These are phyloP conservation scores for Diutina ranongensis DNA, from an alignment of 1,139 yeast species.

Conservation along the genomic window DNA sequence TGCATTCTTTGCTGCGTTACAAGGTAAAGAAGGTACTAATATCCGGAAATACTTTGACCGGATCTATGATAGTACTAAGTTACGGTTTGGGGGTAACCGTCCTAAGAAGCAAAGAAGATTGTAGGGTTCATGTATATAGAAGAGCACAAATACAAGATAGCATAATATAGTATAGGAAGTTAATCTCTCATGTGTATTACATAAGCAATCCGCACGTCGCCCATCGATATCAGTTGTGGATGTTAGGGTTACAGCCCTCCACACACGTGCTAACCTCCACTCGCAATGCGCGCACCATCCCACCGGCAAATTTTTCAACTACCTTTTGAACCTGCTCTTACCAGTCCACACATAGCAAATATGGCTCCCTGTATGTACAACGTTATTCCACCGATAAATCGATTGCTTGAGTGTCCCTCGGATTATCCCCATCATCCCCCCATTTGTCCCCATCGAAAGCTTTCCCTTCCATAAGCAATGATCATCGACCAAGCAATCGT, in stretches of 20 bases:
- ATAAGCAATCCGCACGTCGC: too few relatives aligned
- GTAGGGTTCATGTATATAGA: constrained; percentile 20
- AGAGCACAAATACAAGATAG: too few relatives aligned
- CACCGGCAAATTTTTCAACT: constrained; percentile 10
- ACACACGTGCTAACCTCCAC: not conserved
- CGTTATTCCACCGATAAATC: too few relatives aligned
- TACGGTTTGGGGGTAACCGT: constrained; percentile 89
- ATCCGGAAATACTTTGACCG: constrained; percentile 56
- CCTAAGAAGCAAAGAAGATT: constrained; percentile 78
- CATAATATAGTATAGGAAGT: too few relatives aligned
- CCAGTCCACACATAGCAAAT: constrained; percentile 9
- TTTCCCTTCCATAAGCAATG: not conserved
- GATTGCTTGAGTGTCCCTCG: too few relatives aligned
- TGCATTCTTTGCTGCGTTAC: constrained; percentile 74
- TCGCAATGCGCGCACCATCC: constrained; percentile 7
- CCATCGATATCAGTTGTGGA: too few relatives aligned
- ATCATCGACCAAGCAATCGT: not conserved
- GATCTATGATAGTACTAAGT: constrained; percentile 64
- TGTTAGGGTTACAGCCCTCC: not conserved
- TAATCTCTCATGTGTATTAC: too few relatives aligned
- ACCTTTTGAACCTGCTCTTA: constrained; percentile 8
- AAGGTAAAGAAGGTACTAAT: constrained; percentile 77
- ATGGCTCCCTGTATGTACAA: constrained; percentile 13
- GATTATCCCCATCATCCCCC: not conserved
- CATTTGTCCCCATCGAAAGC: not conserved